These are phyloP conservation scores for Phytopythium ostracodes DNA, from an alignment of 352 stramenopile species.

Conservation along the genomic window DNA sequence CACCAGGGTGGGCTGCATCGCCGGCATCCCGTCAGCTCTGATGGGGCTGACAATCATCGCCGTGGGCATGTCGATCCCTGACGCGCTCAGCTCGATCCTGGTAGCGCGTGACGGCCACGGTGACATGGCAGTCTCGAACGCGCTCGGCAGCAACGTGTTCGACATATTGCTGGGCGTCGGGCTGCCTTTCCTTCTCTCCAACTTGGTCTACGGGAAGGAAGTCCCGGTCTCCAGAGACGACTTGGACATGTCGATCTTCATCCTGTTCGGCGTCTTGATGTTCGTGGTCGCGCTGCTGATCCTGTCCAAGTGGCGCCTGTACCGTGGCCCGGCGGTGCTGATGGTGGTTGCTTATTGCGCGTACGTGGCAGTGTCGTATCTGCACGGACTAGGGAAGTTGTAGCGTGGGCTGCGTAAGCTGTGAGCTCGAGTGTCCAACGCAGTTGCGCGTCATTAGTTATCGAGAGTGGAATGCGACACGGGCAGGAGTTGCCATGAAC, in stretches of 20 bases:
- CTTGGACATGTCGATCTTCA: conserved; percentile 56
- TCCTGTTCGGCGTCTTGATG: conserved; percentile 58
- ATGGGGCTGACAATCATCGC: conserved; percentile 83
- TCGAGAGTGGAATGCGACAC: neutral
- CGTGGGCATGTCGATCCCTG: conserved; percentile 71
- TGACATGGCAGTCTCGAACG: conserved; percentile 83
- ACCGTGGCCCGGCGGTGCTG: conserved; percentile 32
- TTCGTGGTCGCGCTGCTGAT: conserved; percentile 50
- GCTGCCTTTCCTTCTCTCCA: conserved; percentile 76
- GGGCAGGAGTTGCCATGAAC: neutral
- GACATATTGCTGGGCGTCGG: conserved; percentile 79
- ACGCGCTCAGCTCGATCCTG: conserved; percentile 75
- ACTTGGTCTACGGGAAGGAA: conserved; percentile 55
- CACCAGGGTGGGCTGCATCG: conserved; percentile 62
- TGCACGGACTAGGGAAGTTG: conserved; percentile 48
- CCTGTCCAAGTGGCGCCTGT: conserved; percentile 45
- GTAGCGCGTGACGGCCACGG: conserved; percentile 76
- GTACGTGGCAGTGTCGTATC: conserved; percentile 61
- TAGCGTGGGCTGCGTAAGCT: too few species aligned
- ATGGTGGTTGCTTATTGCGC: conserved; percentile 41
- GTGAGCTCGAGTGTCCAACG: conserved; percentile 4
- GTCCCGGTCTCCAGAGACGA: conserved; percentile 47
- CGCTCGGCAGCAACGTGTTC: conserved; percentile 83
- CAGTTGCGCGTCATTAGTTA: neutral
- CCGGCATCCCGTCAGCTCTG: conserved; percentile 60